Evolutionary conservation across 75 land plant genomes (phyloP).

Genomic region (Pinus tabuliformis): DNA sequence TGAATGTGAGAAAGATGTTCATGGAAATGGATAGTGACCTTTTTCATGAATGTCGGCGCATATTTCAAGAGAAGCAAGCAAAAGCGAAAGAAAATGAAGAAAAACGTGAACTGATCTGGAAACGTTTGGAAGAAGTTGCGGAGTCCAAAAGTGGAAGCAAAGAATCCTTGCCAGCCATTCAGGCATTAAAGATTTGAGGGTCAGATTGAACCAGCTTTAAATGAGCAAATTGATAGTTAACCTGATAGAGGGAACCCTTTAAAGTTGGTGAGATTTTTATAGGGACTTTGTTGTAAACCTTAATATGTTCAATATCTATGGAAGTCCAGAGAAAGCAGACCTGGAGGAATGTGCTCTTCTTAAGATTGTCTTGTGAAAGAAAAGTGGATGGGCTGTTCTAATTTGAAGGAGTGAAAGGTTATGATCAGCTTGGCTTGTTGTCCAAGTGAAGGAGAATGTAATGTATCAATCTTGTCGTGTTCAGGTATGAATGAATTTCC

Average conservation of each 20-base stretch:
- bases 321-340: slow-evolving; percentile 5
- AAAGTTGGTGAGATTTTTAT: background rate
- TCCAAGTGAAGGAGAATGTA: slow-evolving; percentile 5
- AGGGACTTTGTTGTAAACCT: background rate
- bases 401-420: slow-evolving; percentile 11
- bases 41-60: slow-evolving; percentile 33
- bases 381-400: slow-evolving; percentile 1
- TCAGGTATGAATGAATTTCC: slow-evolving; percentile 8
- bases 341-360: slow-evolving; percentile 4
- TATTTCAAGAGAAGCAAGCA: slow-evolving; percentile 36
- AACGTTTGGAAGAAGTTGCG: slow-evolving; percentile 41
- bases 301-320: background rate
- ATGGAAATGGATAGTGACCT: slow-evolving; percentile 53
- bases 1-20: slow-evolving; percentile 56
- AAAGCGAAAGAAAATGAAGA: slow-evolving; percentile 18
- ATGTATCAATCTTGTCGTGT: slow-evolving; percentile 8
- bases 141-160: slow-evolving; percentile 26
- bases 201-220: background rate
- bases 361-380: background rate
- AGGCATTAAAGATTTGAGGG: background rate
- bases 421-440: slow-evolving; percentile 5
- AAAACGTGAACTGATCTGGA: slow-evolving; percentile 47
- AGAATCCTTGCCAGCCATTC: slow-evolving; percentile 31
- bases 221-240: background rate
- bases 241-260: background rate